Percentiles rank a stretch among this genome's conserved stretches.
phyloP scores from a whole-genome alignment of 2,329 filamentous ascomycete genomes.

The Talaromyces islandicus region DNA sequence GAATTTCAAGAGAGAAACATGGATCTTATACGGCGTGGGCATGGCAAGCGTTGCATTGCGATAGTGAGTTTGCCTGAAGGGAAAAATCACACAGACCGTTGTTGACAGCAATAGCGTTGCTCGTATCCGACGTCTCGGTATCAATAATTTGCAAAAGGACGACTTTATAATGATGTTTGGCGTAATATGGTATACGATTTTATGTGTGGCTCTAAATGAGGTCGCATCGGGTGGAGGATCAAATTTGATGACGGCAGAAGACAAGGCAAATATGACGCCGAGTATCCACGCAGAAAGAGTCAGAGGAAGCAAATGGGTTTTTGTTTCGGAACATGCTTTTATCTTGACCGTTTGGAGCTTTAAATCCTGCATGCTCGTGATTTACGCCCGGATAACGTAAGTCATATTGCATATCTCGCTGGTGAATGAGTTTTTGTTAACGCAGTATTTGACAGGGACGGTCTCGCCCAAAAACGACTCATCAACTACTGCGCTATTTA shows the following conservation, averaged over 20 bases:
- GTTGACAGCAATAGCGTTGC: constrained; percentile 22
- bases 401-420: constrained; percentile 1
- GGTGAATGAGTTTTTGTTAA: constrained; percentile 6
- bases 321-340: constrained; percentile 59
- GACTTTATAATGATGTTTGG: constrained; percentile 53
- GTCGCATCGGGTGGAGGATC: constrained; percentile 51
- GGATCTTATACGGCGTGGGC: constrained; percentile 35
- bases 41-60: constrained; percentile 30
- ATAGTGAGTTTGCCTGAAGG: constrained; percentile 31
- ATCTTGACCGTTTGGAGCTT: constrained; percentile 49
- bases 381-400: constrained; percentile 48
- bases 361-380: constrained; percentile 49
- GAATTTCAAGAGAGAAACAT: constrained; percentile 32
- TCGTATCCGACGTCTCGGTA: constrained; percentile 37
- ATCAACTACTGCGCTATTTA: constrained; percentile 36
- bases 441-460: constrained; percentile 15
- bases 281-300: constrained; percentile 37
- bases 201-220: constrained; percentile 50
- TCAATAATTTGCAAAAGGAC: constrained; percentile 48
- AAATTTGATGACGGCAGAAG: constrained; percentile 52
- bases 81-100: constrained; percentile 14
- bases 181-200: constrained; percentile 50
- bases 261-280: constrained; percentile 42
- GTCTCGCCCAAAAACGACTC: constrained; percentile 28
- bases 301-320: constrained; percentile 56